Evolutionary conservation across 345 rosid genomes (phyloP), one percentile per base, ranked within the genome.

Genomic region (Dipteronia sinensis): DNA sequence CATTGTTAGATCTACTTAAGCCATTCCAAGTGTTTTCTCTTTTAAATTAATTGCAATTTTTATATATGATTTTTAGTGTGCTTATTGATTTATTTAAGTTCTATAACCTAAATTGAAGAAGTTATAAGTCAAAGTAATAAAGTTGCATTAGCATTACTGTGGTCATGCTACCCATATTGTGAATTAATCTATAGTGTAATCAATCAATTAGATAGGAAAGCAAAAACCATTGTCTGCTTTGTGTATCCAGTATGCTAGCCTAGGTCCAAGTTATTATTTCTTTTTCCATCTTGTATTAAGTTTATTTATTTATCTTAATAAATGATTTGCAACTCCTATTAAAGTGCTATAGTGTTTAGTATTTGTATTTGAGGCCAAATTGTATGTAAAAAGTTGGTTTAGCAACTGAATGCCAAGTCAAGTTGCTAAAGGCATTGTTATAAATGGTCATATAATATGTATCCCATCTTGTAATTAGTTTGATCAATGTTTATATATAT

Each of bases 371-470:
- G 11, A 29, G 17, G 51, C 12, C 20, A 9, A 3, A 61, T 59
- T 59, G 56, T 44, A 25, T 51, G 72, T 38, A 46, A 34, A 65
- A 47, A 58, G 47, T 1, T 25, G 63, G 9, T 53, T 74, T 47
- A 51, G 38, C 49, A 49, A 53, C 25, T 65, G 15, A 7, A 66
- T 67, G 47, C 38, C 71, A n/a, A 20, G 17, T 75, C 72, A 66
- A 75, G 72, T 47, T 65, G 51, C 25, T 7, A 42, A 34, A 40
- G 66, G 19, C 23, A n/a, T 51, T 53, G 4, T 19, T 29, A 17
- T 66, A 8, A 17, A 49, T 63, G 44, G 61, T n/a, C 15, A 16
- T 74, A 56, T n/a, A 8, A 16, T 74, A 56, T 13, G 31, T 22
- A 16, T 40, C 19, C 68, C 49, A 17, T 8, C 11, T 44, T 9